Evolutionary conservation across 306 rosid genomes (phyloP), one percentile per base, ranked within the genome.

Genomic region (Casuarina cunninghamiana): DNA sequence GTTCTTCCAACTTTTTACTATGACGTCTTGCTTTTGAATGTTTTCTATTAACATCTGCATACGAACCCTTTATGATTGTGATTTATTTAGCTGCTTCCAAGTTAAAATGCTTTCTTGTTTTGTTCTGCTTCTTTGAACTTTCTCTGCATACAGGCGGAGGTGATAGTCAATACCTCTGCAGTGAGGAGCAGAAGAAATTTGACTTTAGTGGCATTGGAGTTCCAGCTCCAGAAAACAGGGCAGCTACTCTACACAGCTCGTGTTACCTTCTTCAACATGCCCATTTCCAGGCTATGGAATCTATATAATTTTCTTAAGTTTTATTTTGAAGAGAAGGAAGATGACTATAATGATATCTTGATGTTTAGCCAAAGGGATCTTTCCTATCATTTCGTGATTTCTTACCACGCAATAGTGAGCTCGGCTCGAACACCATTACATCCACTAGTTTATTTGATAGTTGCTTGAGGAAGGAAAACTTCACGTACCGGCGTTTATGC

Each of bases 151-250:
- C 88, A 90, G 98, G 88, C 91, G 8, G 94, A 92, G 81, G 89
- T 92, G 79, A 49, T 75, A 26, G 87, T 86, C 69, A 83, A 88
- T 57, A 90, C 86, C 72, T 78, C 86, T 32, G 84, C 92, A 58
- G 89, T 90, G 74, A 91, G 86, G 84, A 77, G 87, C 50, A 96
- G 97, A 86, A 88, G 91, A 88, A 92, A 86, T 71, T 77, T 94
- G 82, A 87, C 92, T 2, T 88, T 88, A n/a, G 84, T 94, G 26
- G 79, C 82, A 12, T 54, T 82, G 76, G 94, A 90, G 75, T 90
- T 90, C 50, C 90, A 84, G 75, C 75, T 82, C 78, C 84, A 87
- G 86, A 73, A 87, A 75, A 82, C 91, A 45, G 88, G 86, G 53
- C 77, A 76, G 57, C 75, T 89, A 87, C 12, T 83, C 48, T 94